These are phyloP conservation scores for Hypoxylon rickii DNA, from an alignment of 495 filamentous ascomycete species.

Conservation along the genomic window DNA sequence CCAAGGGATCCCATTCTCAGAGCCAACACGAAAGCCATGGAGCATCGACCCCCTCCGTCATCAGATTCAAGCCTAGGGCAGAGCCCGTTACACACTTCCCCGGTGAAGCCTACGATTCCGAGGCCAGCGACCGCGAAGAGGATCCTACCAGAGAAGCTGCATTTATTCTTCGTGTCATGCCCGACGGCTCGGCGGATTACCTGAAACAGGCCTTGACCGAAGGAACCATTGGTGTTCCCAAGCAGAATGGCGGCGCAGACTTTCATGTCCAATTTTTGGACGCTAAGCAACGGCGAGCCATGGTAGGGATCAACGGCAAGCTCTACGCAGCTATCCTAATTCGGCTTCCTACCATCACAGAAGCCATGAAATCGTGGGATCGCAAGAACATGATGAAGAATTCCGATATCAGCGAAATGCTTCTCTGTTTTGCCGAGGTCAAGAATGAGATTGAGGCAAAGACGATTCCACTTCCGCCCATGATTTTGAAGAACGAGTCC, in stretches of 20 bases:
- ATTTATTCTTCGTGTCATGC: slow-evolving; percentile 85
- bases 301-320: slow-evolving; percentile 69
- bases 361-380: slow-evolving; percentile 97
- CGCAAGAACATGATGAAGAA: slow-evolving; percentile 89
- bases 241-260: slow-evolving; percentile 65
- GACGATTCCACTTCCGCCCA: slow-evolving; percentile 63
- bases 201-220: slow-evolving; percentile 72
- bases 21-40: no score
- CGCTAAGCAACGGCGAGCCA: slow-evolving; percentile 71
- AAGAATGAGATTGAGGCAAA: slow-evolving; percentile 74
- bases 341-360: slow-evolving; percentile 88
- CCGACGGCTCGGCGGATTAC: slow-evolving; percentile 82
- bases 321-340: slow-evolving; percentile 82
- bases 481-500: slow-evolving; percentile 64
- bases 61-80: slow-evolving; percentile 61
- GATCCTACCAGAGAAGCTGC: slow-evolving; percentile 88
- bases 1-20: slow-evolving; percentile 13
- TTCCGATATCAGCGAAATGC: slow-evolving; percentile 94
- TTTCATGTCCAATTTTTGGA: slow-evolving; percentile 80
- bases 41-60: slow-evolving; percentile 43
- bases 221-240: slow-evolving; percentile 68
- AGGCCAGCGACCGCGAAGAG: slow-evolving; percentile 83
- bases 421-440: slow-evolving; percentile 76
- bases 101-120: slow-evolving; percentile 96
- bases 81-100: slow-evolving; percentile 65